A percentile compares a stretch with the other conserved stretches of the same genome.
These are phyloP conservation scores for Funneliformis caledonium DNA, from an alignment of 371 early-diverging fungal genomes.

Conservation along the genomic window DNA sequence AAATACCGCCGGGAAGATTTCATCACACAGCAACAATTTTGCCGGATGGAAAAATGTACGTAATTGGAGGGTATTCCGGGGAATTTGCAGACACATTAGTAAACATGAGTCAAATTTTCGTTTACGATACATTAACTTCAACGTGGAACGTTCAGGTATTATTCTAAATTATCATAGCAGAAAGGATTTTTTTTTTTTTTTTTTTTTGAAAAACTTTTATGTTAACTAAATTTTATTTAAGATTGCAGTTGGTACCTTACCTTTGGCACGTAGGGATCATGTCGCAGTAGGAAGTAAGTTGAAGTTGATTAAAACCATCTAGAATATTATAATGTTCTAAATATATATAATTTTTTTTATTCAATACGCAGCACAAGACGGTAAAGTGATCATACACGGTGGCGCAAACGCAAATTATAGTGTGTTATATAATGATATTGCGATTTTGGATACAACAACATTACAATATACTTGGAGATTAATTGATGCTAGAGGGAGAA, in stretches of 20 bases:
- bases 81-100: not conserved
- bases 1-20: not conserved
- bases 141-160: not conserved
- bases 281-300: slow-evolving; percentile 12
- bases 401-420: not conserved
- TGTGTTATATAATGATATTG: not conserved
- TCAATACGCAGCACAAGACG: not conserved
- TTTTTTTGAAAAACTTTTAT: not conserved
- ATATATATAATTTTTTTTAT: not conserved
- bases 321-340: not conserved
- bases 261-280: not conserved
- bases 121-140: slow-evolving; percentile 12
- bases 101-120: not conserved
- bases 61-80: slow-evolving; percentile 20
- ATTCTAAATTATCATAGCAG: not conserved
- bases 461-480: not conserved
- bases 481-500: not conserved
- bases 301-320: not conserved
- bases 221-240: not conserved
- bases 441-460: slow-evolving; percentile 12
- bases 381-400: slow-evolving; percentile 28
- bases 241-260: not conserved
- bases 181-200: not conserved
- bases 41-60: slow-evolving; percentile 29
- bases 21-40: slow-evolving; percentile 30